These are phyloP conservation scores for Malus domestica DNA, from an alignment of 306 rosid genomes.

Conservation along the genomic window ASM211411v1 NC_041794.1:35372501-35373000, in stretches of 20 bases:
- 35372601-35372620: no score
- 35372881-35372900: neutral
- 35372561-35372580: no score
- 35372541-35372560: no score
- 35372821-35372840: neutral
- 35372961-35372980: neutral
- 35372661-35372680: no score
- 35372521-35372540: no score
- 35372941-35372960: neutral
- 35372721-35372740: neutral
- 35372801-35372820: neutral
- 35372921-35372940: neutral
- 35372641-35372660: no score
- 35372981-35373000: conserved; percentile 5
- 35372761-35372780: neutral
- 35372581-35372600: no score
- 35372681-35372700: no score
- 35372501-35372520: no score
- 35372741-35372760: neutral
- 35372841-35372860: neutral
- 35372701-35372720: neutral
- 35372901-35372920: neutral
- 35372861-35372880: neutral
- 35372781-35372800: neutral
- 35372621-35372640: no score